Evolutionary conservation across 805 yeast genomes (phyloP), one percentile per base, ranked within the genome.

Genomic region (Candida krabiensis): DNA sequence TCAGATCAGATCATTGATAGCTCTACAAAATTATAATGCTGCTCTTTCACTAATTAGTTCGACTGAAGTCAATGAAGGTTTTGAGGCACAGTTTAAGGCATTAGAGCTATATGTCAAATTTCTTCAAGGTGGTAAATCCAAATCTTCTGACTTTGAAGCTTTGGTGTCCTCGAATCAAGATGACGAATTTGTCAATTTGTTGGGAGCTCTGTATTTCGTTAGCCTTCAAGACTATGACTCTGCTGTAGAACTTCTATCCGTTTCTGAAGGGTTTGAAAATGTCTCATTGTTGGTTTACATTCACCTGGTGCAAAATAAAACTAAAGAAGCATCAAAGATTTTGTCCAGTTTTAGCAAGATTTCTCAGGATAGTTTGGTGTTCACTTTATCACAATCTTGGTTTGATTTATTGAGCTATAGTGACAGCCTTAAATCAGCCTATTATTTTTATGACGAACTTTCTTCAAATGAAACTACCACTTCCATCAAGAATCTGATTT

Each of bases 321-420:
- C 68, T 3, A 73, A 69, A 5, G 58, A 64, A n/a, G 81, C 81
- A 2, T 57, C 63, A 40, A 63, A 67, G 40, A 74, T 71, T 30
- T 64, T 79, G 19, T 55, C 55, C 44, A 56, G 50, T 24, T 73
- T 75, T 26, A 67, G 75, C 33, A 51, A 61, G 19, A 75, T 75
- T 56, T 74, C 80, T 24, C 71, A 82, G 49, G 96, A 89, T 63
- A 83, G 80, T 48, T 75, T 90, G 24, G 76, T 86, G 32, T 78
- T 77, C 60, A 90, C 87, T 51, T 72, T 88, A 22, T 77, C 88
- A 21, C 95, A 87, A 59, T 79, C 95, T 12, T 86, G 90, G 79
- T 43, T 44, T 17, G 61, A 60, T 30, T 36, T 59, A 7, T 63
- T 71, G 9, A 69, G 73, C 40, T 64, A 74, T 37, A 54, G 60